These are phyloP conservation scores for Chlorella sp. DNA, from an alignment of 139 green algal genomes.

Conservation along the genomic window DNA sequence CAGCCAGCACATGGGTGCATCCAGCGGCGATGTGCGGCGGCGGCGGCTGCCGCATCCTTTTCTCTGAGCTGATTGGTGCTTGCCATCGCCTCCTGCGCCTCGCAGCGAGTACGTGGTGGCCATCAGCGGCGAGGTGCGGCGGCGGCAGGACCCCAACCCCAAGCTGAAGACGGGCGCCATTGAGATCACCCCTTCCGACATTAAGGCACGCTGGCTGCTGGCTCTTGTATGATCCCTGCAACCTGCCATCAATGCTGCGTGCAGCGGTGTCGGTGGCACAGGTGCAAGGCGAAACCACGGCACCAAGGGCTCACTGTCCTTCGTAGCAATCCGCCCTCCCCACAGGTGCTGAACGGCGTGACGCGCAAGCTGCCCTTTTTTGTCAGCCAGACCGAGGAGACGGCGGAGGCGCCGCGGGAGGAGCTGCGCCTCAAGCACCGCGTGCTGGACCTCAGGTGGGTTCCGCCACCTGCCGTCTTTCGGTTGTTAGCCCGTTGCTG, in stretches of 20 bases:
- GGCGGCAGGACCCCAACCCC: conserved; percentile 85
- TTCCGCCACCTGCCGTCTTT: no score
- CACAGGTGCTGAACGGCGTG: conserved; percentile 87
- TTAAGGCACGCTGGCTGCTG: no score
- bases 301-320: no score
- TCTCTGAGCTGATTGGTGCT: no score
- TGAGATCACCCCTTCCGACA: conserved; percentile 56
- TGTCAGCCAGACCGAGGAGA: conserved; percentile 70
- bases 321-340: background rate
- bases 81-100: no score
- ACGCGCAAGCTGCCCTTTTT: conserved; percentile 86
- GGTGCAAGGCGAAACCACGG: no score
- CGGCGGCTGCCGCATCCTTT: no score
- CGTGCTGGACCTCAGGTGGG: conserved; percentile 92
- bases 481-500: no score
- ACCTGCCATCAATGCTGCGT: no score
- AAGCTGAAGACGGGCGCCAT: conserved; percentile 87
- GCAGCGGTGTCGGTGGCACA: background rate
- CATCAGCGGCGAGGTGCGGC: conserved; percentile 76
- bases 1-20: no score
- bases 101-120: conserved; percentile 89
- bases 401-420: conserved; percentile 69
- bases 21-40: no score
- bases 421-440: conserved; percentile 87
- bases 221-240: no score